A percentile compares a stretch with the other conserved stretches of the same genome.
These are phyloP conservation scores for Martensiomyces pterosporus DNA, from an alignment of 192 early-diverging fungal species.

Conservation along the genomic window DNA sequence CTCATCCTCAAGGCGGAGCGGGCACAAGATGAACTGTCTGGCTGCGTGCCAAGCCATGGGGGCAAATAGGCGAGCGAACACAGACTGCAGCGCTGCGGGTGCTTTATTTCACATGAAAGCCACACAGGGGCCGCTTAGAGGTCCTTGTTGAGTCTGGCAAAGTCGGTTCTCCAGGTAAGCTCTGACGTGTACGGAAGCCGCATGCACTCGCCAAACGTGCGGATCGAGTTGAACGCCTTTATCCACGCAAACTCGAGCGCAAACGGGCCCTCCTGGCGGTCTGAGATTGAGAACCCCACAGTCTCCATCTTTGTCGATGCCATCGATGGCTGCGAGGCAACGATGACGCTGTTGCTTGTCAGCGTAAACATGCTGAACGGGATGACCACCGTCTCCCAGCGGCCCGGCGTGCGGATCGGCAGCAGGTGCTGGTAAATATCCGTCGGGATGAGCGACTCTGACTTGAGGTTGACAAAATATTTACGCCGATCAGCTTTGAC, in stretches of 20 bases:
- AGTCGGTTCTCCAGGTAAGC: slow-evolving; percentile 33
- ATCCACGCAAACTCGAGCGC: slow-evolving; percentile 87
- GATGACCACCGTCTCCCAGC: slow-evolving; percentile 90
- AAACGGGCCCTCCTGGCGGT: slow-evolving; percentile 80
- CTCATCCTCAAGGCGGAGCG: no score
- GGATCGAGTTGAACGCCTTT: slow-evolving; percentile 75
- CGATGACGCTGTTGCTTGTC: slow-evolving; percentile 83
- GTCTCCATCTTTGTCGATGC: slow-evolving; percentile 79
- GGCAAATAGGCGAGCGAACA: no score
- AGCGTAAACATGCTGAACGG: slow-evolving; percentile 92
- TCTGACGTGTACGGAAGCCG: slow-evolving; percentile 42
- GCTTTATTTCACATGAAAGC: no score
- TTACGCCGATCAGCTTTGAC: slow-evolving; percentile 78
- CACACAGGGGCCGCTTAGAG: no score
- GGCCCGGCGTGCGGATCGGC: slow-evolving; percentile 78
- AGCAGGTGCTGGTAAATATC: slow-evolving; percentile 93
- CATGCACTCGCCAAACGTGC: slow-evolving; percentile 74
- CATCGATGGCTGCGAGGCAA: slow-evolving; percentile 83
- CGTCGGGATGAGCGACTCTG: slow-evolving; percentile 74
- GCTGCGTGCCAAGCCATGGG: no score
- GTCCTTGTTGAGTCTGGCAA: slow-evolving; percentile 28
- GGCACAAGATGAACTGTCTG: no score
- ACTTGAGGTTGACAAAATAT: slow-evolving; percentile 91
- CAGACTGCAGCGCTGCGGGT: no score
- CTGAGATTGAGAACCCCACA: slow-evolving; percentile 82